Evolutionary conservation across 2,329 filamentous ascomycete species (phyloP).

Genomic region (Cercospora beticola): DNA sequence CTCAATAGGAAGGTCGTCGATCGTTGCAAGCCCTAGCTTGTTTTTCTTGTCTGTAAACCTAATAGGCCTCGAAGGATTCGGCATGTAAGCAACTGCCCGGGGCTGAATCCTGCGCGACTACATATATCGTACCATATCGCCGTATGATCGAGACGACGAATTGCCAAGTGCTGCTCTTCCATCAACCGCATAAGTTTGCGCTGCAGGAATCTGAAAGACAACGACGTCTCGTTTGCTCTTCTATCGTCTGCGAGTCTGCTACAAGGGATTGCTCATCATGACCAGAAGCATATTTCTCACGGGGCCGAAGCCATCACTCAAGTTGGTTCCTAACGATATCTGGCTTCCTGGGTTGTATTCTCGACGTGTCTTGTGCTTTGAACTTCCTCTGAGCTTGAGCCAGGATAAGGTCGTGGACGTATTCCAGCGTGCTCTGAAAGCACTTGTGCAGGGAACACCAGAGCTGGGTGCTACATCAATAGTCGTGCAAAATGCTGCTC

Average conservation of each 20-base stretch:
- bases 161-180: background rate
- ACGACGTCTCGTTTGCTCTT: background rate
- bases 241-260: background rate
- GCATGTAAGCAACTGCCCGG: background rate
- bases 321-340: constrained; percentile 26
- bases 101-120: background rate
- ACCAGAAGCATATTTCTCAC: constrained; percentile 19
- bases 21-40: background rate
- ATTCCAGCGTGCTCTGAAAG: constrained; percentile 19
- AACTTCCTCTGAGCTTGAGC: constrained; percentile 15
- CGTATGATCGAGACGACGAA: background rate
- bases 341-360: constrained; percentile 27
- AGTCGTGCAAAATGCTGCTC: constrained; percentile 18
- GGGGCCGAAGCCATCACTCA: constrained; percentile 20
- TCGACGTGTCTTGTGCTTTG: constrained; percentile 24
- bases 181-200: background rate
- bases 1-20: background rate
- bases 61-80: background rate
- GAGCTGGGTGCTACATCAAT: constrained; percentile 22
- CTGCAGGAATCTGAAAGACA: background rate
- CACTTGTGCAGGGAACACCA: constrained; percentile 27
- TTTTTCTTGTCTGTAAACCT: background rate
- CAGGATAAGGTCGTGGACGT: constrained; percentile 21
- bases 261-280: constrained; percentile 4
- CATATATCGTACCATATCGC: background rate